phyloP scores from a whole-genome alignment of 2,329 filamentous ascomycete genomes.

The Penicillium sp. region DNA sequence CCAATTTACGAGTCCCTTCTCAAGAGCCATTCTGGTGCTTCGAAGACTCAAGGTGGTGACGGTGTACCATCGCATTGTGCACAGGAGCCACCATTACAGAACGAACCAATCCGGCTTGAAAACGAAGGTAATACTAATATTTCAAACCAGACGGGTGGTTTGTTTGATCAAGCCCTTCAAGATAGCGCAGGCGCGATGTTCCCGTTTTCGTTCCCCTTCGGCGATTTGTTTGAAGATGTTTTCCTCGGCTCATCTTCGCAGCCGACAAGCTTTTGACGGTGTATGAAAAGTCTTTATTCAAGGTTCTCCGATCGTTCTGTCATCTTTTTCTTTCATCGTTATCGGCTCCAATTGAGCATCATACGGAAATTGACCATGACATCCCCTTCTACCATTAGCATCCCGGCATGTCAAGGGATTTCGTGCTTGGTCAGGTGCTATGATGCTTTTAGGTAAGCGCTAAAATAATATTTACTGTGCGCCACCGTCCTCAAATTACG shows the following conservation, averaged over 20 bases:
- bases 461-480: background rate
- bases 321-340: too few relatives aligned
- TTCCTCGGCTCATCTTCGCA: conserved; percentile 6
- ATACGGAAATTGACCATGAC: too few relatives aligned
- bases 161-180: conserved; percentile 11
- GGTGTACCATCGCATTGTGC: background rate
- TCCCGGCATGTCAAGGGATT: too few relatives aligned
- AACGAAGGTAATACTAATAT: background rate
- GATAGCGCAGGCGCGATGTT: conserved; percentile 6
- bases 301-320: too few relatives aligned
- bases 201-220: conserved; percentile 15
- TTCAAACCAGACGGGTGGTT: background rate
- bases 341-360: too few relatives aligned
- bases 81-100: background rate
- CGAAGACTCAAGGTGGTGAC: background rate
- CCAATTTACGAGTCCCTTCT: conserved; percentile 16
- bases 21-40: background rate
- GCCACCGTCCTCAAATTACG: background rate
- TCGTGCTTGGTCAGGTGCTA: too few relatives aligned
- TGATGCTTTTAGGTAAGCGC: background rate
- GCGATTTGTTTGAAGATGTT: conserved; percentile 15
- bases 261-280: too few relatives aligned
- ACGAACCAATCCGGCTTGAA: background rate
- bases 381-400: too few relatives aligned
- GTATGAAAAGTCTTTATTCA: too few relatives aligned